Percentiles rank a stretch among this genome's conserved stretches.
These are phyloP conservation scores for Leishmania mexicana DNA, from an alignment of 208 protist genomes.

Conservation along the genomic window DNA sequence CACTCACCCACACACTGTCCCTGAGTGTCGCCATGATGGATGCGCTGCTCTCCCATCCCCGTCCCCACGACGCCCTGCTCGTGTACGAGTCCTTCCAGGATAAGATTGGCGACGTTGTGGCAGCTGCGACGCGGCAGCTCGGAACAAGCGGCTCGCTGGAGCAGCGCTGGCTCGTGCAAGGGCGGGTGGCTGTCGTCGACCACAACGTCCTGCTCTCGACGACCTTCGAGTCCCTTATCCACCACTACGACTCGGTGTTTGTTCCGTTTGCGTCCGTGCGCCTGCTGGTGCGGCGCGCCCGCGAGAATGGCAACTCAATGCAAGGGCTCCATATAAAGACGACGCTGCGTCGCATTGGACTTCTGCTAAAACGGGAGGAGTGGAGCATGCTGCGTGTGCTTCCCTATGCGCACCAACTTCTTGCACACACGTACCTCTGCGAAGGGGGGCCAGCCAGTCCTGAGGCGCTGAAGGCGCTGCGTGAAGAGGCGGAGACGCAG, in stretches of 20 bases:
- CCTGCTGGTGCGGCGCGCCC: constrained; percentile 64
- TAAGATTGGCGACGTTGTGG: constrained; percentile 64
- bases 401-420: constrained; percentile 76
- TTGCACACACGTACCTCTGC: constrained; percentile 73
- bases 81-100: constrained; percentile 68
- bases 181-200: constrained; percentile 87
- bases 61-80: constrained; percentile 63
- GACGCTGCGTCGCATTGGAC: constrained; percentile 44
- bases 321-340: constrained; percentile 65
- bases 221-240: constrained; percentile 74
- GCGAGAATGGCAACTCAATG: constrained; percentile 48
- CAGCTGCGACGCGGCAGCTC: constrained; percentile 58
- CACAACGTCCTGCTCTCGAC: constrained; percentile 84
- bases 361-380: constrained; percentile 39
- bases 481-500: constrained; percentile 42
- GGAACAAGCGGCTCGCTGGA: constrained; percentile 55
- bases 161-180: constrained; percentile 87
- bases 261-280: constrained; percentile 77
- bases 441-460: constrained; percentile 53
- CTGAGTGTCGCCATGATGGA: constrained; percentile 79
- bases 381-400: constrained; percentile 72
- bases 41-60: constrained; percentile 65
- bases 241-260: constrained; percentile 88
- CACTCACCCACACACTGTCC: constrained; percentile 55
- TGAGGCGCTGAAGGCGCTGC: constrained; percentile 54